phyloP scores from a whole-genome alignment of 768 basidiomycete species.

The Candolleomyces efflorescens region DNA sequence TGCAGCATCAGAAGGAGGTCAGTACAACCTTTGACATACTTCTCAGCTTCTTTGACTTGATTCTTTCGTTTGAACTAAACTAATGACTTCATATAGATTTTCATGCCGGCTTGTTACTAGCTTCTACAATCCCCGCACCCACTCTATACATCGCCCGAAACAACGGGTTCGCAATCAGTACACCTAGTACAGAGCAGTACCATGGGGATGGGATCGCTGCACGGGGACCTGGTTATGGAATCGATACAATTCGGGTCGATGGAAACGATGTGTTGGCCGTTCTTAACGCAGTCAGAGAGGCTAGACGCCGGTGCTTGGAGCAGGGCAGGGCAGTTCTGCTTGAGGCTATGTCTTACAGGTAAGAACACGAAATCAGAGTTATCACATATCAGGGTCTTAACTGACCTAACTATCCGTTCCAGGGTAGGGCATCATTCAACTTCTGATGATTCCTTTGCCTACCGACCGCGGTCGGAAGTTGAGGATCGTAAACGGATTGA shows the following conservation, averaged over 20 bases:
- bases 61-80: not conserved
- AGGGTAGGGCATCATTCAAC: slow-evolving; percentile 94
- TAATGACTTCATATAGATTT: slow-evolving; percentile 52
- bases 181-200: slow-evolving; percentile 85
- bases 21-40: slow-evolving; percentile 7
- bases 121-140: slow-evolving; percentile 72
- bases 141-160: slow-evolving; percentile 73
- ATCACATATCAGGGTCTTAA: not conserved
- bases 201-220: slow-evolving; percentile 91
- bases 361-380: slow-evolving; percentile 13
- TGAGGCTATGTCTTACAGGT: slow-evolving; percentile 92
- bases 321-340: slow-evolving; percentile 79
- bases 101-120: slow-evolving; percentile 83
- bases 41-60: not conserved
- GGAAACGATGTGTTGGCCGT: slow-evolving; percentile 93
- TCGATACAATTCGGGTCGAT: slow-evolving; percentile 89
- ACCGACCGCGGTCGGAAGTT: slow-evolving; percentile 84
- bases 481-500: slow-evolving; percentile 90
- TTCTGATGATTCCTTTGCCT: slow-evolving; percentile 94
- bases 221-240: slow-evolving; percentile 88
- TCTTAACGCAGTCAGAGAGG: slow-evolving; percentile 66
- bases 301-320: slow-evolving; percentile 65
- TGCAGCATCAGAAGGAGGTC: slow-evolving; percentile 85
- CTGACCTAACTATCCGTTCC: slow-evolving; percentile 7
- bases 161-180: slow-evolving; percentile 95